Evolutionary conservation across 1,139 yeast genomes (phyloP).

Genomic region (Hyphopichia buzzinii): DNA sequence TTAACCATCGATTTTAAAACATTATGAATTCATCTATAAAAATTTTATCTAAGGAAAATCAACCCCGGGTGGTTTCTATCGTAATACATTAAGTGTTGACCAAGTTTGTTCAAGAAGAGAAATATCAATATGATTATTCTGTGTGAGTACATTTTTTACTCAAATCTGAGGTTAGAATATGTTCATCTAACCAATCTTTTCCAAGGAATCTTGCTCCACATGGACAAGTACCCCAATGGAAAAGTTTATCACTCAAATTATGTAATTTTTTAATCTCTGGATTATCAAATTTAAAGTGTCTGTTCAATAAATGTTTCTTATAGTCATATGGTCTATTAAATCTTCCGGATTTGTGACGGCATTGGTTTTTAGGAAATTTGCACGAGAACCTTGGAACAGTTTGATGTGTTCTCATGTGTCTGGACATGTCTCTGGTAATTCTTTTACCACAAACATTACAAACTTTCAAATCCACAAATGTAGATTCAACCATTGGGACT

Average conservation of each 20-base stretch:
- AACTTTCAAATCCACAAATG: slow-evolving; percentile 27
- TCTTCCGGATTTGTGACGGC: slow-evolving; percentile 60
- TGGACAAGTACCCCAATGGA: slow-evolving; percentile 52
- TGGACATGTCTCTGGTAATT: slow-evolving; percentile 59
- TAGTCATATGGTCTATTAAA: slow-evolving; percentile 71
- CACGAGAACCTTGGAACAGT: slow-evolving; percentile 57
- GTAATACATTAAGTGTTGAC: too few relatives aligned
- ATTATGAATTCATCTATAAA: too few relatives aligned
- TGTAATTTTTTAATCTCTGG: slow-evolving; percentile 47
- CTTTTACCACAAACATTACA: slow-evolving; percentile 59
- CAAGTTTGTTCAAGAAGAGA: too few relatives aligned
- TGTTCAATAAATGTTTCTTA: slow-evolving; percentile 63
- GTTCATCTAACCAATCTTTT: slow-evolving; percentile 56
- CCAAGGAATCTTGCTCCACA: slow-evolving; percentile 56
- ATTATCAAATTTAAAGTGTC: slow-evolving; percentile 58
- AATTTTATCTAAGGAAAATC: too few relatives aligned
- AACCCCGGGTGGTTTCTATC: too few relatives aligned
- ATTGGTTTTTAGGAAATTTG: slow-evolving; percentile 52
- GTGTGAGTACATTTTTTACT: slow-evolving; percentile 30
- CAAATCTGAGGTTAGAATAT: slow-evolving; percentile 39
- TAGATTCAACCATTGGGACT: slow-evolving; percentile 37
- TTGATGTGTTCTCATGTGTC: slow-evolving; percentile 68
- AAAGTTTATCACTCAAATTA: slow-evolving; percentile 54
- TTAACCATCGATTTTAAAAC: too few relatives aligned
- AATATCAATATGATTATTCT: too few relatives aligned